Base-by-base conservation (phyloP, 805 yeast genomes). In the Grigorovia jiainica region DNA sequence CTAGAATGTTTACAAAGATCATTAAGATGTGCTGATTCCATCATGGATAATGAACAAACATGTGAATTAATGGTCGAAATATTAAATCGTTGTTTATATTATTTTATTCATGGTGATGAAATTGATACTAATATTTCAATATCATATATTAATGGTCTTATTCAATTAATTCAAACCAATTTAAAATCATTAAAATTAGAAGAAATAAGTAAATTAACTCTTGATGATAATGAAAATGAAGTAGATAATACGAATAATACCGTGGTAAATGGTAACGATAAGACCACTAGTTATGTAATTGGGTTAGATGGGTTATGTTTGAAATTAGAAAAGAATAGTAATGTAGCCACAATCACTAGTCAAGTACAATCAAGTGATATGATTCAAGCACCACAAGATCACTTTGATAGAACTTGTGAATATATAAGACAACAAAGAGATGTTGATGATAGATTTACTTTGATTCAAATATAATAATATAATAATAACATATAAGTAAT, bases 1-100 rank as follows among this genome's bases (percentile, higher is more conserved):
- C 66, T 90, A 55, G 97, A 92, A 56, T 87, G 96, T 59, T 70
- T 90, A 36, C 96, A 87, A 60, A 78, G 90, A 51, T 78, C 97
- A 1, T 61, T 90, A 15, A 70, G 97, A 36, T 86, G 87, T 7
- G 95, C 97, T 0, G 97, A 92, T 59, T 82, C 92, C n/a, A 84
- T 92, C 43, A 80, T 89, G 79, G 97, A 90, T 56, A 60, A 58
- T 36, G 50, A 67, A 65, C 40, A 73, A 70, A 34, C 81, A 78
- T 36, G 82, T 43, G 90, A 86, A 61, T 68, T 92, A 42, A 89
- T 90, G 66, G 80, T 90, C 36, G 97, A 92, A 64, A 87, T 92
- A 17, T 68, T 92, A 49, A 86, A 87, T 65, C 75, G 87, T 47
- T 87, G 95, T 47, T 63, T 90, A 30, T 86, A 87, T 55, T 92